Percentiles rank a stretch among this genome's conserved stretches.
phyloP scores from a whole-genome alignment of 2,329 filamentous ascomycete genomes.

The Phyllachora maydis region DNA sequence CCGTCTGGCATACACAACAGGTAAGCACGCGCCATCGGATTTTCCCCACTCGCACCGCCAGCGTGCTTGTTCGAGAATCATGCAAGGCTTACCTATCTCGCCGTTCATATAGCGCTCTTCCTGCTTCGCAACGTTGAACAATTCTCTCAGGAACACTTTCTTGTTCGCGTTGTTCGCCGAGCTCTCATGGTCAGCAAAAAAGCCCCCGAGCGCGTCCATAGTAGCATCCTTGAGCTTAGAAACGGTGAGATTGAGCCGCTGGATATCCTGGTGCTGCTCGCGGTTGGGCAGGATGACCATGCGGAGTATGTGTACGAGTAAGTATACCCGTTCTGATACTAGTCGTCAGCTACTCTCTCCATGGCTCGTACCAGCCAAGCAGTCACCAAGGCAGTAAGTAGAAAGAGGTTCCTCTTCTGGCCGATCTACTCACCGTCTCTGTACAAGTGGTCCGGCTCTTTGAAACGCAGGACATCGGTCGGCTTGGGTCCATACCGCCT shows the following conservation, averaged over 20 bases:
- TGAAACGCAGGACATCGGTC: constrained; percentile 39
- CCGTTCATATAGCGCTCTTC: constrained; percentile 34
- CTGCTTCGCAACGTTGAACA: constrained; percentile 36
- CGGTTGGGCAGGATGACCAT: constrained; percentile 29
- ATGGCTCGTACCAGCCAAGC: constrained; percentile 2
- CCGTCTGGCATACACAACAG: constrained; percentile 20
- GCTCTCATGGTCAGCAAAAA: constrained; percentile 34
- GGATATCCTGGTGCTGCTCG: constrained; percentile 27
- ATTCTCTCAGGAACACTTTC: constrained; percentile 32
- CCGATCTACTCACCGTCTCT: constrained; percentile 33
- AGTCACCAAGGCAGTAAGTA: background rate
- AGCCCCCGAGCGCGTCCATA: constrained; percentile 32
- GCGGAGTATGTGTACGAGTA: constrained; percentile 38
- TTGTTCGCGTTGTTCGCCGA: constrained; percentile 32
- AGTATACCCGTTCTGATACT: constrained; percentile 30
- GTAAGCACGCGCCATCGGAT: background rate
- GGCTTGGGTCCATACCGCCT: constrained; percentile 27
- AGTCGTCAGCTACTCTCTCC: background rate
- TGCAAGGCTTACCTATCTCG: constrained; percentile 35
- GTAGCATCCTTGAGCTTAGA: constrained; percentile 36
- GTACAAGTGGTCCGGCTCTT: constrained; percentile 53
- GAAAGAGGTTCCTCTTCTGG: background rate
- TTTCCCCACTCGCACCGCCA: background rate
- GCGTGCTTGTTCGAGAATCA: too few relatives aligned
- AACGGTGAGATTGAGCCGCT: constrained; percentile 29